Percentiles rank a stretch among this genome's conserved stretches.
Conservation (phyloP, 2,329 filamentous ascomycete species). For the Fusarium chlamydosporum region DNA sequence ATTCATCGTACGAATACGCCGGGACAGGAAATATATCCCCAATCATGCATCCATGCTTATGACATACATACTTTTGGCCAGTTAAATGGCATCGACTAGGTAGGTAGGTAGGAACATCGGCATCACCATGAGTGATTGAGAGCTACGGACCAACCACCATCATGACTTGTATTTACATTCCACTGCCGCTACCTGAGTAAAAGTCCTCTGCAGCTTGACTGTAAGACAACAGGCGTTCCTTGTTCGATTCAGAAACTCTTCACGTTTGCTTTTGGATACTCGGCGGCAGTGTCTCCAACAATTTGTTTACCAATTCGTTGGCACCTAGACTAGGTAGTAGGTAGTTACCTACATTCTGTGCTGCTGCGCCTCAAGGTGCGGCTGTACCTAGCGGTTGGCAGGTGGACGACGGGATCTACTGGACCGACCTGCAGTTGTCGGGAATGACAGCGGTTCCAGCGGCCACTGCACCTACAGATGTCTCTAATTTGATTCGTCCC, state of each 20-base stretch:
- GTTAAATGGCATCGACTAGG: conserved; percentile 22
- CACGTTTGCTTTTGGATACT: conserved; percentile 20
- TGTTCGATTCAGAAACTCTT: neutral
- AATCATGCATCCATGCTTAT: no score
- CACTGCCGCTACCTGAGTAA: conserved; percentile 13
- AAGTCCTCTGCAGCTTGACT: conserved; percentile 1
- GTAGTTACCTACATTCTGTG: neutral
- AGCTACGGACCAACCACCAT: conserved; percentile 28
- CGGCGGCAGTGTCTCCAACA: neutral
- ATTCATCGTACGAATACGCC: conserved; percentile 13
- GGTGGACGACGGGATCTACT: conserved; percentile 29
- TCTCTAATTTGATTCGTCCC: neutral
- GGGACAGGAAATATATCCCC: neutral
- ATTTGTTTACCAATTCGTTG: neutral
- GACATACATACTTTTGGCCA: neutral
- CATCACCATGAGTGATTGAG: conserved; percentile 12
- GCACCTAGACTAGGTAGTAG: no score
- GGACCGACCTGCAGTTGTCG: no score
- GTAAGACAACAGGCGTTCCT: conserved; percentile 1
- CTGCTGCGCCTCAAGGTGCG: conserved; percentile 26
- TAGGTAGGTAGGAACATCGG: no score
- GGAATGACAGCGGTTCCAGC: conserved; percentile 4
- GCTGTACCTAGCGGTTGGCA: conserved; percentile 39
- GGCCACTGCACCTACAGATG: neutral
- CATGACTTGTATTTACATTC: conserved; percentile 1